phyloP scores from a whole-genome alignment of 768 basidiomycete species.

The Agaricus subrufescens region DNA sequence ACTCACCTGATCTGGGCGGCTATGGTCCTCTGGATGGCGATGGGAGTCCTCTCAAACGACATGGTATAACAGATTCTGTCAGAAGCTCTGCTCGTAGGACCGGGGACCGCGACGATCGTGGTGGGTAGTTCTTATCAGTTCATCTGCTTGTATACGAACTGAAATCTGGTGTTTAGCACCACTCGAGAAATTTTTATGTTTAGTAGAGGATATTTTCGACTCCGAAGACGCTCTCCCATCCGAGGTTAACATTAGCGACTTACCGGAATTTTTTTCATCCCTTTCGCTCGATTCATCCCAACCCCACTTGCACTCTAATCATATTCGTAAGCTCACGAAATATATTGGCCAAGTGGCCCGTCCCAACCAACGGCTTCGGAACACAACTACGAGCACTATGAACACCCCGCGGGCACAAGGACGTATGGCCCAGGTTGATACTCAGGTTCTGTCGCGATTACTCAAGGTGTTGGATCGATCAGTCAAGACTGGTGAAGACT shows the following conservation, averaged over 20 bases:
- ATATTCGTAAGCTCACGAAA: conserved; percentile 67
- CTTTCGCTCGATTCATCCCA: conserved; percentile 51
- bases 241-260: conserved; percentile 60
- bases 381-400: conserved; percentile 30
- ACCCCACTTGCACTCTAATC: conserved; percentile 53
- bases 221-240: conserved; percentile 59
- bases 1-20: conserved; percentile 46
- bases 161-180: conserved; percentile 38
- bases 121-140: conserved; percentile 28
- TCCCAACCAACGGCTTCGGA: conserved; percentile 65
- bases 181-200: conserved; percentile 67
- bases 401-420: conserved; percentile 48
- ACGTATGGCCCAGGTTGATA: conserved; percentile 66
- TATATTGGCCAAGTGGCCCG: conserved; percentile 63
- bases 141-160: neutral
- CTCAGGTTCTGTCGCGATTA: conserved; percentile 53
- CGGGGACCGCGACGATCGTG: conserved; percentile 75
- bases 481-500: conserved; percentile 68
- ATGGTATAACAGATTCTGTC: conserved; percentile 25
- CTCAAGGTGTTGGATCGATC: conserved; percentile 78
- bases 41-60: conserved; percentile 26
- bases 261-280: conserved; percentile 65
- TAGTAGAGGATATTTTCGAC: conserved; percentile 85
- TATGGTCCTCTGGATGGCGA: conserved; percentile 48
- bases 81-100: conserved; percentile 55